Percentiles rank a stretch among this genome's conserved stretches.
Evolutionary conservation across 192 early-diverging fungal species (phyloP).

Genomic region (Rhizoclosmatium globosum): DNA sequence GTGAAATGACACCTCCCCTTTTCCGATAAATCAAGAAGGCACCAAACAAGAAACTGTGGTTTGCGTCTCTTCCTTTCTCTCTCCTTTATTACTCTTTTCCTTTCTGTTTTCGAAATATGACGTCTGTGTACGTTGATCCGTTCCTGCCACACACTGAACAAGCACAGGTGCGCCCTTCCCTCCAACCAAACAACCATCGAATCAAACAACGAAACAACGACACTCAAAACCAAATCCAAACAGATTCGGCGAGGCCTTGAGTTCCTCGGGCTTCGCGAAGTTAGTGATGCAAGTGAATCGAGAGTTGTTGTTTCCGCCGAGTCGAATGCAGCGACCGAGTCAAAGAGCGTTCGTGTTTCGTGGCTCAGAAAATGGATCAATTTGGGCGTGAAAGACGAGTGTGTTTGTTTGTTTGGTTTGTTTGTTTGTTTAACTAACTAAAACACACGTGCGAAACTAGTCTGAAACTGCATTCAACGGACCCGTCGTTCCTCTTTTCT

Average conservation of each 20-base stretch:
- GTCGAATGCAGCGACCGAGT: background rate
- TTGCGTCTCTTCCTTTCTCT: too few species aligned
- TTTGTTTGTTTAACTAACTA: too few species aligned
- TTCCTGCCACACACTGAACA: background rate
- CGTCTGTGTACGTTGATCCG: background rate
- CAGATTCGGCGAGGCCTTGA: background rate
- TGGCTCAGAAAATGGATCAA: conserved; percentile 7
- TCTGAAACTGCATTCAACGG: conserved; percentile 45
- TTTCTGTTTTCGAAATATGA: background rate
- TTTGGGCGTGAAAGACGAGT: background rate
- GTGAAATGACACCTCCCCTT: too few species aligned
- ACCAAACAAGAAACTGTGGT: too few species aligned
- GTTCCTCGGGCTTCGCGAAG: background rate
- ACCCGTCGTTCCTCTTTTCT: conserved; percentile 56
- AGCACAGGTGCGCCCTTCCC: background rate
- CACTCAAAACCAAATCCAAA: background rate
- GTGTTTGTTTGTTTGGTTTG: background rate
- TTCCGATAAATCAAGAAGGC: too few species aligned
- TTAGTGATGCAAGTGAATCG: background rate
- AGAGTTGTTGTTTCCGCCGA: background rate
- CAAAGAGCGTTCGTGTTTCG: conserved; percentile 14
- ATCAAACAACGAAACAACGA: background rate
- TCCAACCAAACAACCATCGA: background rate
- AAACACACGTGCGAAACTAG: conserved; percentile 26
- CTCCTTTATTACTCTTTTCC: too few species aligned